Evolutionary conservation across 345 rosid species (phyloP).

Genomic region (Lepidium africanum): DNA sequence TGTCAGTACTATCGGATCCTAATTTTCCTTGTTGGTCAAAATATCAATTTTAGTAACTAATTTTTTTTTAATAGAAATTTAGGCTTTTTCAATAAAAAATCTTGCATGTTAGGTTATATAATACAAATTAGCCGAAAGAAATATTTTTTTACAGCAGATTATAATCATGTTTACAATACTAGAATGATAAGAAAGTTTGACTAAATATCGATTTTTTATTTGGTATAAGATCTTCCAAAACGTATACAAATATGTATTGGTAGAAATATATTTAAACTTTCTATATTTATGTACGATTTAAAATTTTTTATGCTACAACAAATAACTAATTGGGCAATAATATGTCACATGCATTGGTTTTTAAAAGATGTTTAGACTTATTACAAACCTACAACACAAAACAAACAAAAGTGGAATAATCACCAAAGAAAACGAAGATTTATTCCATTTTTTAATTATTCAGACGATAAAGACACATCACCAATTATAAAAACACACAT

Average conservation of each 20-base stretch:
- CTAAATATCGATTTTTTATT: neutral
- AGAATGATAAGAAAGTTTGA: neutral
- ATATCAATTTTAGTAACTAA: too few species aligned
- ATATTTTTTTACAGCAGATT: neutral
- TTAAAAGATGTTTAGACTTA: neutral
- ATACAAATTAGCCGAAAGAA: neutral
- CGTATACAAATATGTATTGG: neutral
- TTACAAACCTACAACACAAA: neutral
- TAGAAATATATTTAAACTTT: neutral
- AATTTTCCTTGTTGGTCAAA: too few species aligned
- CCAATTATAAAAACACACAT: neutral
- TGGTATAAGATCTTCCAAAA: neutral
- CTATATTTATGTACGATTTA: neutral
- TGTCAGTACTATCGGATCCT: too few species aligned
- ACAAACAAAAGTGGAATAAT: neutral
- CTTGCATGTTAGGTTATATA: neutral
- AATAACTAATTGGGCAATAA: neutral
- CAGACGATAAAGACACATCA: neutral
- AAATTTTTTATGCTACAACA: neutral
- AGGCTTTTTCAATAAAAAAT: too few species aligned
- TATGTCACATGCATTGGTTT: neutral
- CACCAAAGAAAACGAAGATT: neutral
- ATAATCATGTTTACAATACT: neutral
- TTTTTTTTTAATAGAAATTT: too few species aligned
- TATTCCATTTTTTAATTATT: conserved; percentile 1